phyloP scores from a whole-genome alignment of 495 filamentous ascomycete genomes.

The Aspergillus haitiensis region DNA sequence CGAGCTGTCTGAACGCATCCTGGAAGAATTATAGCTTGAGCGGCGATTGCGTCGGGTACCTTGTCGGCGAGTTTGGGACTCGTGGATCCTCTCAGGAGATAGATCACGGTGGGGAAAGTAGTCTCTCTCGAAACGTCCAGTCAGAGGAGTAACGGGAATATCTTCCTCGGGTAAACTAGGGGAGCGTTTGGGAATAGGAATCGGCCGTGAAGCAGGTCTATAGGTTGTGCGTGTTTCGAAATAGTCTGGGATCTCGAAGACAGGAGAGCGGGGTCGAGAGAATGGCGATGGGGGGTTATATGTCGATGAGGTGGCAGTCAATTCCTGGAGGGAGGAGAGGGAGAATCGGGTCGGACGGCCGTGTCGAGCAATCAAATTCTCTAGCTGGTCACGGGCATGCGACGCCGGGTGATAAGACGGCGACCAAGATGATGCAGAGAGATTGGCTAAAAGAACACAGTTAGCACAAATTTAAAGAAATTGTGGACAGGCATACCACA shows the following conservation, averaged over 20 bases:
- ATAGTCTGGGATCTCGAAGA: slow-evolving; percentile 23
- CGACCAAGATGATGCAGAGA: slow-evolving; percentile 49
- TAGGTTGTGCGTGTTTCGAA: slow-evolving; percentile 34
- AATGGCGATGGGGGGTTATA: slow-evolving; percentile 50
- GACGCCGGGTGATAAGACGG: slow-evolving; percentile 49
- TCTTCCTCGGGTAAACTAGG: slow-evolving; percentile 35
- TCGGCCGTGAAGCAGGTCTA: slow-evolving; percentile 38
- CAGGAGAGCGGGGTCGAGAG: slow-evolving; percentile 24
- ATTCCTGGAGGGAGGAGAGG: slow-evolving; percentile 71
- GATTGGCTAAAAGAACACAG: slow-evolving; percentile 59
- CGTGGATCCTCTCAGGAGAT: slow-evolving; percentile 25
- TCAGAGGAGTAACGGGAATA: slow-evolving; percentile 46
- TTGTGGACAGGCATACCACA: slow-evolving; percentile 46
- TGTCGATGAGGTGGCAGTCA: slow-evolving; percentile 63
- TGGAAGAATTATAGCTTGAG: slow-evolving; percentile 30
- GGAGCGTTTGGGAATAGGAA: slow-evolving; percentile 41
- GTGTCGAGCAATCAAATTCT: slow-evolving; percentile 59
- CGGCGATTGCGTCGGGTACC: slow-evolving; percentile 20
- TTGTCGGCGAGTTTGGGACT: slow-evolving; percentile 17
- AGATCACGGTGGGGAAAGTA: slow-evolving; percentile 42
- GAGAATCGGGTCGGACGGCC: slow-evolving; percentile 61
- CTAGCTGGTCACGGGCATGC: slow-evolving; percentile 71
- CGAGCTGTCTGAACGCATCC: slow-evolving; percentile 42
- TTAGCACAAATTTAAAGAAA: slow-evolving; percentile 50
- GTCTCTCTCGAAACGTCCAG: slow-evolving; percentile 44